A percentile compares a stretch with the other conserved stretches of the same genome.
These are phyloP conservation scores for Dipodascopsis uninucleata DNA, from an alignment of 805 yeast genomes.

Conservation along the genomic window DNA sequence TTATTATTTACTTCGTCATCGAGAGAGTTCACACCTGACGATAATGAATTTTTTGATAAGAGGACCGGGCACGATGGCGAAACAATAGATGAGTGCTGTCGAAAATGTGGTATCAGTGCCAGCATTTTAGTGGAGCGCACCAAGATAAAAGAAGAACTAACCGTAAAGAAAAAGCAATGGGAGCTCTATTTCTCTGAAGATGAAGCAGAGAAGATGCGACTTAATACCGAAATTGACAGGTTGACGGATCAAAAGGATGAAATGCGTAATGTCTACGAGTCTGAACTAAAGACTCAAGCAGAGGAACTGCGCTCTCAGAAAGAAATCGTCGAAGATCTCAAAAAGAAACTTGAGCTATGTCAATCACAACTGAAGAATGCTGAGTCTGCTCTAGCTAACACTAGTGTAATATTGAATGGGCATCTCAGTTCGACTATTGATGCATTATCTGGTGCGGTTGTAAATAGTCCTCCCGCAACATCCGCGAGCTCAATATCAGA, in stretches of 20 bases:
- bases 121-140: slow-evolving; percentile 14
- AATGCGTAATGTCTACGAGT: slow-evolving; percentile 1
- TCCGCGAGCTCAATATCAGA: slow-evolving; percentile 6
- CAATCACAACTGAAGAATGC: no score
- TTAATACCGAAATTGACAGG: slow-evolving; percentile 4
- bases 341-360: slow-evolving; percentile 2
- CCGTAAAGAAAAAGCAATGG: slow-evolving; percentile 19
- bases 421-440: no score
- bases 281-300: background rate
- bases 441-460: slow-evolving; percentile 5
- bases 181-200: slow-evolving; percentile 19
- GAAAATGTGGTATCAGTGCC: slow-evolving; percentile 20
- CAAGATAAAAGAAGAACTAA: slow-evolving; percentile 16
- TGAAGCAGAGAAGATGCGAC: slow-evolving; percentile 5
- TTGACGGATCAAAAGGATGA: slow-evolving; percentile 2
- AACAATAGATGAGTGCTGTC: slow-evolving; percentile 7
- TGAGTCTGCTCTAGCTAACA: background rate
- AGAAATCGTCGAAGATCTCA: slow-evolving; percentile 2
- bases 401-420: no score
- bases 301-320: background rate
- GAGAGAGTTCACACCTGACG: no score
- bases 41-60: no score
- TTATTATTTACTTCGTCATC: no score
- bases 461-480: slow-evolving; percentile 17
- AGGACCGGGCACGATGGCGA: no score